Conservation (phyloP, 768 basidiomycete species). For the Chalciporus pseudorubinellus region DNA sequence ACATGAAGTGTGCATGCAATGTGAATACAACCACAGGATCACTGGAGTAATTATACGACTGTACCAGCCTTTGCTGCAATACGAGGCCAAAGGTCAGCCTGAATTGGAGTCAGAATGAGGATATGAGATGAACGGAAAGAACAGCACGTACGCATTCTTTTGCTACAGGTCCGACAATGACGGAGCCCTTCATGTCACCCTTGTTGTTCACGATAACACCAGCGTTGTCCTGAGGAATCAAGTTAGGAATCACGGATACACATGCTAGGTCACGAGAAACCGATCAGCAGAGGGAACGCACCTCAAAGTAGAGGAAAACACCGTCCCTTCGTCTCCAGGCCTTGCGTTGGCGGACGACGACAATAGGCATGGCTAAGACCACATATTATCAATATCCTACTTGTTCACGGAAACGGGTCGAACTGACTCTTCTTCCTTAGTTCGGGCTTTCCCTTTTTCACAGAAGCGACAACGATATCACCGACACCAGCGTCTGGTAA, state of each 20-base stretch:
- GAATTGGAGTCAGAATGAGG: background rate
- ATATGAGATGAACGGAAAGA: background rate
- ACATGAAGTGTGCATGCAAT: conserved; percentile 4
- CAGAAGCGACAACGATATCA: conserved; percentile 94
- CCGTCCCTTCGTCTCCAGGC: conserved; percentile 98
- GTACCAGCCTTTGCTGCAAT: conserved; percentile 99
- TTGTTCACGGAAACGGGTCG: background rate
- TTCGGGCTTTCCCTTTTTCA: conserved; percentile 99
- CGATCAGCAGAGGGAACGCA: conserved; percentile 29
- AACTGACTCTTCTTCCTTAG: conserved; percentile 98
- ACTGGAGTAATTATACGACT: conserved; percentile 66
- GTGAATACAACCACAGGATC: conserved; percentile 14
- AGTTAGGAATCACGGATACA: background rate
- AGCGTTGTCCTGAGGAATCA: conserved; percentile 70
- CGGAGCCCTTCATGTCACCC: conserved; percentile 99
- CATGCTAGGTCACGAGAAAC: background rate
- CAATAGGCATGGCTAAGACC: conserved; percentile 85
- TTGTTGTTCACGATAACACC: conserved; percentile 98
- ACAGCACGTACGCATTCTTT: conserved; percentile 89
- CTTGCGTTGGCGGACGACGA: conserved; percentile 97
- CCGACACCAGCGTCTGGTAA: conserved; percentile 94
- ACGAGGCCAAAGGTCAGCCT: conserved; percentile 99
- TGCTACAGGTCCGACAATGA: conserved; percentile 95
- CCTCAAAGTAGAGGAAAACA: conserved; percentile 98
- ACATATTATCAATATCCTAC: conserved; percentile 4